Percentiles rank a stretch among this genome's conserved stretches.
phyloP scores from a whole-genome alignment of 2,329 filamentous ascomycete species.

The Colletotrichum siamense region DNA sequence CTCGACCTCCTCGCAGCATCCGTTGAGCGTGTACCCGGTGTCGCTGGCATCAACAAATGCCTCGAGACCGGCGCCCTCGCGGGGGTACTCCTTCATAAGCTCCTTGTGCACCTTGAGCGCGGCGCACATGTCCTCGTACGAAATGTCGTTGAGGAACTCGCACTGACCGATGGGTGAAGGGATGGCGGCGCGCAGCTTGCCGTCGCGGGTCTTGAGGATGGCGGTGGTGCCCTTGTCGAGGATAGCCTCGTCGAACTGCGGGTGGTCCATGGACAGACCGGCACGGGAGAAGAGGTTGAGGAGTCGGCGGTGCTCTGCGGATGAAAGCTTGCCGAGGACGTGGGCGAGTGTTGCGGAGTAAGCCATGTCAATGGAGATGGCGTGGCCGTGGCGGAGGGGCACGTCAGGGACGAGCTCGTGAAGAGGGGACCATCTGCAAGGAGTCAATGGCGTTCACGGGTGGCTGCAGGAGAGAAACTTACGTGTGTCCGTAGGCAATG shows the following conservation, averaged over 20 bases:
- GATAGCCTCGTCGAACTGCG: conserved; percentile 68
- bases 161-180: conserved; percentile 72
- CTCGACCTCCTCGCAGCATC: conserved; percentile 8
- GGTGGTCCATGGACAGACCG: conserved; percentile 75
- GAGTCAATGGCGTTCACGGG: background rate
- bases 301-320: conserved; percentile 65
- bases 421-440: conserved; percentile 68
- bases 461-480: conserved; percentile 29
- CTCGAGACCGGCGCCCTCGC: conserved; percentile 69
- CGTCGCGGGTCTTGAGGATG: conserved; percentile 75
- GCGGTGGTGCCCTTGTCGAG: conserved; percentile 70
- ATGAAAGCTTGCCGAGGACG: conserved; percentile 63
- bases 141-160: conserved; percentile 72
- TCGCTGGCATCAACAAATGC: conserved; percentile 74
- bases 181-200: conserved; percentile 70
- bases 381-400: conserved; percentile 74
- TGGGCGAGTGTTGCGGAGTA: conserved; percentile 74
- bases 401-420: conserved; percentile 74
- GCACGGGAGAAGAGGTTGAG: conserved; percentile 73
- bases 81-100: conserved; percentile 65
- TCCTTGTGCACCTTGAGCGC: conserved; percentile 69
- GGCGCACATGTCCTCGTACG: conserved; percentile 63
- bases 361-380: conserved; percentile 79
- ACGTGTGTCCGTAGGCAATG: conserved; percentile 77
- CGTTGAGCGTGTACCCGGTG: conserved; percentile 61